Conservation (phyloP, 148 eudicot genomes). For the Rhododendron mucronatum region DNA sequence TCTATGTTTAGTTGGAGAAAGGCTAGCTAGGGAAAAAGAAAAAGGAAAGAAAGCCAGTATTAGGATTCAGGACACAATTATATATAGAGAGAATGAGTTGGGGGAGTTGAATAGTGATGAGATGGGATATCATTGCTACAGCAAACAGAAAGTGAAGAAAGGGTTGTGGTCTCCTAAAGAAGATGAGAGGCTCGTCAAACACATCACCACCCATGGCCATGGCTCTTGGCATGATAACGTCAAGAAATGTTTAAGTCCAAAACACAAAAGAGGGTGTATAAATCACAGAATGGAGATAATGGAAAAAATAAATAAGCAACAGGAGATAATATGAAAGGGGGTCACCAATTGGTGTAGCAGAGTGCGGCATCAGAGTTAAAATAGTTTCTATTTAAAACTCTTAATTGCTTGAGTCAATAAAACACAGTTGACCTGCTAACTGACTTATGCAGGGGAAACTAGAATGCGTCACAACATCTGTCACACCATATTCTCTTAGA, state of each 20-base stretch:
- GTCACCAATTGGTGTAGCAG: no score
- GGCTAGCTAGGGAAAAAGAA: neutral
- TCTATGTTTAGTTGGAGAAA: neutral
- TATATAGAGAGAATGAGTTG: neutral
- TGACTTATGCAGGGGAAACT: neutral
- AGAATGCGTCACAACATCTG: neutral
- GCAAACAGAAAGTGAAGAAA: conserved; percentile 45
- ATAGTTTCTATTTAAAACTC: neutral
- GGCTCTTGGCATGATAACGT: conserved; percentile 11
- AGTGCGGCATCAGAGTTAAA: no score
- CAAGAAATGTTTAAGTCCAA: neutral
- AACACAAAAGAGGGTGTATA: neutral
- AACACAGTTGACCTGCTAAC: neutral
- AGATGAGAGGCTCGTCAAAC: conserved; percentile 39
- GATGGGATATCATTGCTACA: conserved; percentile 55
- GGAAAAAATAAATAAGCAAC: no score
- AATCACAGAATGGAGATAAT: no score
- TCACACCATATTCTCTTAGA: neutral
- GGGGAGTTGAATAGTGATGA: neutral
- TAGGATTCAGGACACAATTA: neutral
- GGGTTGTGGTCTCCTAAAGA: conserved; percentile 58
- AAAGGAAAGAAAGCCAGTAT: neutral
- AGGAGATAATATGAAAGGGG: no score
- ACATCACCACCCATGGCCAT: conserved; percentile 45
- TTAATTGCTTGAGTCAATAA: neutral